Percentiles rank a stretch among this genome's conserved stretches.
phyloP scores from a whole-genome alignment of 768 basidiomycete species.

The Leccinum uliginosum region DNA sequence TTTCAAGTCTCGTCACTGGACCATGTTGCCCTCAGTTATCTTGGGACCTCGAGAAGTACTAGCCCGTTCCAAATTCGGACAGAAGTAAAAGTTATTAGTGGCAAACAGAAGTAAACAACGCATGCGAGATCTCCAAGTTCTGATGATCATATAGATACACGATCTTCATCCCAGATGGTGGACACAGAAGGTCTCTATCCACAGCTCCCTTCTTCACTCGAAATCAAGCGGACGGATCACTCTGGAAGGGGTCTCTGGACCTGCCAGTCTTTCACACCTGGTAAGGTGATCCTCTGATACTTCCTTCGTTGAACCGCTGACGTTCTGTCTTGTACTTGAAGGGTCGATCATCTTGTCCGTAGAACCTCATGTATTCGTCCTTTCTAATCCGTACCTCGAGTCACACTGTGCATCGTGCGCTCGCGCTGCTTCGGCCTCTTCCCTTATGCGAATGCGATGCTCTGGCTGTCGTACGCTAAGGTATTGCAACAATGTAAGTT shows the following conservation, averaged over 20 bases:
- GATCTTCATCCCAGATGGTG: slow-evolving; percentile 17
- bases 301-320: not conserved
- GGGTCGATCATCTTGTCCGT: slow-evolving; percentile 56
- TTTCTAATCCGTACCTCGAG: slow-evolving; percentile 60
- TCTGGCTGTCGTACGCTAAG: slow-evolving; percentile 62
- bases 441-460: slow-evolving; percentile 69
- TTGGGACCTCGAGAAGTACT: too few species aligned
- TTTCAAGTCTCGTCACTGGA: too few species aligned
- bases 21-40: too few species aligned
- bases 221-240: slow-evolving; percentile 33
- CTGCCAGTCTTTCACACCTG: slow-evolving; percentile 32
- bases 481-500: slow-evolving; percentile 73
- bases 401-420: slow-evolving; percentile 70
- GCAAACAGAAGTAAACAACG: slow-evolving; percentile 13
- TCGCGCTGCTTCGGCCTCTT: slow-evolving; percentile 30
- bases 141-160: too few species aligned
- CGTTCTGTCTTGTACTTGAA: slow-evolving; percentile 24
- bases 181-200: slow-evolving; percentile 18
- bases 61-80: too few species aligned
- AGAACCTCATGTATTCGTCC: slow-evolving; percentile 56
- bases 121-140: too few species aligned
- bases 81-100: too few species aligned
- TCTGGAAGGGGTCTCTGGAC: slow-evolving; percentile 48
- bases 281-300: slow-evolving; percentile 23
- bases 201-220: slow-evolving; percentile 38